Evolutionary conservation across 306 rosid species (phyloP), one percentile per base, ranked within the genome.

Genomic region (Leucaena leucocephala): DNA sequence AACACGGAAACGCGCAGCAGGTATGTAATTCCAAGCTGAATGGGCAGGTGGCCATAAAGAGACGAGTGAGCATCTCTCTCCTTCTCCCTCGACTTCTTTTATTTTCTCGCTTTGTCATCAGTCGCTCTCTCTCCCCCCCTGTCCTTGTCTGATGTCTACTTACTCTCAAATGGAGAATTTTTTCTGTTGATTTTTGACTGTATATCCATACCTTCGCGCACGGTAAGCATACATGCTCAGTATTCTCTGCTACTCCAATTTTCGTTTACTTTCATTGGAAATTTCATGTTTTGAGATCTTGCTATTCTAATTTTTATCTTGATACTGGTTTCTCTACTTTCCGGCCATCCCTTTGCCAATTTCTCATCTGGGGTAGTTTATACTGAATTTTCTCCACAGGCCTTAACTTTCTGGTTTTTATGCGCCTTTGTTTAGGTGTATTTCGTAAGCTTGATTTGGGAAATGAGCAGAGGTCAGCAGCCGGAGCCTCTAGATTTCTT

Each of bases 401-500:
- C 57, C 35, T 65, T 40, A 33, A 39, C 4, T 14, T 39, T 39
- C 15, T 59, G 34, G 48, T 76, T 58, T 67, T 86, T 68, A 84
- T 75, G 7, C 9, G 68, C 21, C 16, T 54, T 40, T 71, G 76
- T 77, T 85, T 85, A 90, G 94, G 89, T 74, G 22, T 82, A 70
- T 84, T 68, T 74, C 52, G 81, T 74, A 50, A 72, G 72, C 72
- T 82, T 89, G 87, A 83, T 82, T 82, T 81, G 89, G 87, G 89
- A 86, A 87, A 93, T 88, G 97, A 90, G 81, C 90, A 91, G 83
- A 87, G 92, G 91, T 78, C 96, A 87, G 76, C 88, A 85, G 79
- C 99, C 99, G 16, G 99, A 95, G 90, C 98, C 99, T 69, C 95
- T 95, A 79, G 99, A 93, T 93, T 95, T 95, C 93, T 95, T 95